These are phyloP conservation scores for Pyrenula massariospora DNA, from an alignment of 495 filamentous ascomycete genomes.

Conservation along the genomic window DNA sequence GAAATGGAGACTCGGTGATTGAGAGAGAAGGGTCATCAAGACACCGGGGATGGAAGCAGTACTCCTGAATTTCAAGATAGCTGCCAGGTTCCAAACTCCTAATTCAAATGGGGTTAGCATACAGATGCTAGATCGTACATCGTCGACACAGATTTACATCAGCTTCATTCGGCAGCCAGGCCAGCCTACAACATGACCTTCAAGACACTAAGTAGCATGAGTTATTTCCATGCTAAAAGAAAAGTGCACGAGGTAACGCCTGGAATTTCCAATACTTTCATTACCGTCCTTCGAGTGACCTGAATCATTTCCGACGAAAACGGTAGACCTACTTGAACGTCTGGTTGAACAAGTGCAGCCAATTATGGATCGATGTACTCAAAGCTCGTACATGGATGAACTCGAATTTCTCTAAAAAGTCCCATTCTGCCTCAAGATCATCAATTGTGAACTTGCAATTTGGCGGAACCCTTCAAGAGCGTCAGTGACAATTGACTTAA, in stretches of 20 bases:
- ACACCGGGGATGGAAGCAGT: background rate
- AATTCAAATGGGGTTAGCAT: too few species aligned
- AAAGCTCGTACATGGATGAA: constrained; percentile 54
- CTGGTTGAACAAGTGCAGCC: constrained; percentile 48
- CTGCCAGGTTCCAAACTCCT: constrained; percentile 45
- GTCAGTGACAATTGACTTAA: too few species aligned
- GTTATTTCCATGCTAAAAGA: too few species aligned
- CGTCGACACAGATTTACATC: too few species aligned
- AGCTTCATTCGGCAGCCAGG: too few species aligned
- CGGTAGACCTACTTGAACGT: constrained; percentile 34
- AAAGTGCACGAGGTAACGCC: too few species aligned
- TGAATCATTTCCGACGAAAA: too few species aligned
- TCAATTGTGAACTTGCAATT: background rate
- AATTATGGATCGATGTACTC: constrained; percentile 50
- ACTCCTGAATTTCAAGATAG: constrained; percentile 39
- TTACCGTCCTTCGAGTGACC: too few species aligned
- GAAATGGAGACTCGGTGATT: background rate
- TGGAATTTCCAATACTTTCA: too few species aligned
- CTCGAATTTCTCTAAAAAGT: constrained; percentile 19
- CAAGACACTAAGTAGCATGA: too few species aligned
- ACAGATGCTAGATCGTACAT: too few species aligned
- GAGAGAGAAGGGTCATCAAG: background rate
- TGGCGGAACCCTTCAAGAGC: background rate
- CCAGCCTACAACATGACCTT: too few species aligned
- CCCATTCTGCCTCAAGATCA: background rate